phyloP scores from a whole-genome alignment of 1,139 yeast species.

The Ogataea hybrid region DNA sequence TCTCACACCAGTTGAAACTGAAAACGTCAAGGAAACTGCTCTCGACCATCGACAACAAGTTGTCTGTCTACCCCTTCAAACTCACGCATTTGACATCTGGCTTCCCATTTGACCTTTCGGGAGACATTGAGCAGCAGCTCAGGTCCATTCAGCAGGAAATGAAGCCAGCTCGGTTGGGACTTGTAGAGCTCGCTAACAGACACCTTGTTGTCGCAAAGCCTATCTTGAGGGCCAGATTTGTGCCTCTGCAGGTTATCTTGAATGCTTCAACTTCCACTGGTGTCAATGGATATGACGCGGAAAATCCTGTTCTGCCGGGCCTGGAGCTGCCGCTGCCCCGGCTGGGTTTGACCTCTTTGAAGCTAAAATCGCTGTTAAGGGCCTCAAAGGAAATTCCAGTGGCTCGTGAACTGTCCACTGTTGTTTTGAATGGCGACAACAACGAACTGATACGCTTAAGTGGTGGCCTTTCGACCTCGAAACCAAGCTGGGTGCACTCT shows the following conservation, averaged over 20 bases:
- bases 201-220: conserved; percentile 77
- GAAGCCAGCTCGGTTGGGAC: conserved; percentile 67
- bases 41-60: conserved; percentile 63
- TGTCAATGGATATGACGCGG: conserved; percentile 60
- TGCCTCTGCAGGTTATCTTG: conserved; percentile 65
- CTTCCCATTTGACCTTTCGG: conserved; percentile 54
- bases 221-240: conserved; percentile 65
- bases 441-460: conserved; percentile 73
- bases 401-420: conserved; percentile 78
- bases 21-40: conserved; percentile 72
- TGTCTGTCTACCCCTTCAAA: conserved; percentile 92
- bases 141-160: conserved; percentile 48
- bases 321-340: conserved; percentile 71
- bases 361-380: conserved; percentile 61
- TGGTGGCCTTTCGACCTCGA: conserved; percentile 67
- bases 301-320: conserved; percentile 68
- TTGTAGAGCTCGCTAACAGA: conserved; percentile 77
- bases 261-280: conserved; percentile 64
- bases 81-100: conserved; percentile 59
- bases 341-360: conserved; percentile 63
- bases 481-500: conserved; percentile 89
- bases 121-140: conserved; percentile 39
- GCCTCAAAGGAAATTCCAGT: conserved; percentile 52
- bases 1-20: conserved; percentile 71
- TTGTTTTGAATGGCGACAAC: conserved; percentile 53